Evolutionary conservation across 2,329 filamentous ascomycete species (phyloP), one percentile per base, ranked within the genome.

Genomic region (Chrysosphaeria jannelii): DNA sequence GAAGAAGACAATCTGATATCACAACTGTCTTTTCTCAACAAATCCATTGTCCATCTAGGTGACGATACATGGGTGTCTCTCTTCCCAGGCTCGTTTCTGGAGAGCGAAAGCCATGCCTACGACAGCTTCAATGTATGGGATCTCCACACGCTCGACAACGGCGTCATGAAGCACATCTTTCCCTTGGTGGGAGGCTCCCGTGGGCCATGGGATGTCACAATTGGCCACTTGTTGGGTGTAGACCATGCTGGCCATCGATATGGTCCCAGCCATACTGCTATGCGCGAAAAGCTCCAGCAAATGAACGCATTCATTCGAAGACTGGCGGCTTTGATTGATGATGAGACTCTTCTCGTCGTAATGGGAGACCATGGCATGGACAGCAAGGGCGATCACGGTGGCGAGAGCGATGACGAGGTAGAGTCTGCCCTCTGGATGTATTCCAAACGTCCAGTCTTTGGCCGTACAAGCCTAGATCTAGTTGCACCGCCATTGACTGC

Each of bases 331-430:
- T 49, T 50, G 4, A 49, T 97, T 10, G 81, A 90, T 34, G 70
- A 91, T 25, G 50, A 75, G 26, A 97, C 85, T 0, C 50, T 97
- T 12, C 50, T 97, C 17, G 64, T 97, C 11, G 72, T 97, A 9
- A 89, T 97, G 76, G 85, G 85, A n/a, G 85, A 97, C 40, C 85
- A 97, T 39, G 85, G 85, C 8, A 97, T 97, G 85, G 85, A 97
- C 42, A 52, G 60, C 29, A 93, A 97, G 47, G 85, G 85, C 10
- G 85, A 97, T 33, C 85, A 97, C 38, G 85, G 85, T n/a, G 85
- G 85, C 25, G 85, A 97, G 48, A 91, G 81, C 15, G 75, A 91
- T 34, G 78, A 93, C 31, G 85, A 97, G 41, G 62, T 97, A 5
- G 66, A 97, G 42, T 78, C 85, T 26, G 78, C 85, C 3, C 44